Base-by-base conservation (phyloP, 2,329 filamentous ascomycete species). In the Neocucurbitaria cava region DNA sequence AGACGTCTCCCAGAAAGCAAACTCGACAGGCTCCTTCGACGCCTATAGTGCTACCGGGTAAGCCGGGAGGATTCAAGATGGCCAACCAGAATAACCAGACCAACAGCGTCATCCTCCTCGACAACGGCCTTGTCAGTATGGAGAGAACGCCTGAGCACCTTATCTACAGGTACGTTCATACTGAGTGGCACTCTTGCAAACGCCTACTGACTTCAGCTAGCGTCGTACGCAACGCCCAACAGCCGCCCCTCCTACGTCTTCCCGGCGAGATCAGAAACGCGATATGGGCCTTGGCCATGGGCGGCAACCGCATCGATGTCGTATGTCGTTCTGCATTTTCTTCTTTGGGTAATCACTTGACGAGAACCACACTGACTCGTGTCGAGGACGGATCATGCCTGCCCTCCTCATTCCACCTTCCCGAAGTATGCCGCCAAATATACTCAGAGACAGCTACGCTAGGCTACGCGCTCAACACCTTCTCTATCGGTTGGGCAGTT, bases 211-310 rank as follows among this genome's bases (percentile, higher is more conserved):
- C 17, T 21, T 11, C 10, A 21, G 3, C 17, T 40, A 56, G 52
- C 11, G 35, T 39, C 18, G 23, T 26, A 10, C 26, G 20, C 5
- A 58, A 58, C 41, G 36, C 36, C 3, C 17, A n/a, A 0, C 28
- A 53, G 15, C 61, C 61, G 0, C 49, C 56, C n/a, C 51, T 64
- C 10, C 54, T 64, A 5, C 53, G 55, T 38, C 38, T 61, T n/a
- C 56, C 58, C 10, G 42, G 38, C 7, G 42, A 48, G 17, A 38
- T 61, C 9, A 44, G 61, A 5, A 56, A 54, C 35, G 46, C 46
- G 36, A 64, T 64, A 31, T 64, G 51, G 51, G 33, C 33, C 13
- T 48, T 54, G 10, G 56, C 58, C 11, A 49, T 64, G 20, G 54
- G 58, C 5, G 52, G 52, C 2, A 20, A 51, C 5, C 15, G 26